Evolutionary conservation across 2,329 filamentous ascomycete genomes (phyloP), one percentile per base, ranked within the genome.

Genomic region (Pseudogymnoascus sp.): DNA sequence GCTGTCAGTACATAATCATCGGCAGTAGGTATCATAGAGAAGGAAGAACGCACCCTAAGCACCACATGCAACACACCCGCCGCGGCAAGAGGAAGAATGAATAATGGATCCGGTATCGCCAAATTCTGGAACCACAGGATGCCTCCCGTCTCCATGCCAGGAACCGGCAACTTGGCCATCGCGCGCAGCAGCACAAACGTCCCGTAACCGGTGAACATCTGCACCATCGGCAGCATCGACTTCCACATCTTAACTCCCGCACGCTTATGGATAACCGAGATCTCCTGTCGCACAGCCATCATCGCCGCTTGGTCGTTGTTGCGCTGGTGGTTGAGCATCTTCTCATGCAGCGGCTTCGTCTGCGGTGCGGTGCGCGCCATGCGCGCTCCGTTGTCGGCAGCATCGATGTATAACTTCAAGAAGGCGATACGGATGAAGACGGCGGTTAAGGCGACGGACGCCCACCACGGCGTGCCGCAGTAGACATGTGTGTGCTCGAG

Each of bases 401-500:
- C 82, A 37, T 76, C 73, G 23, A 90, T 72, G 68, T 85, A 85
- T 12, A 90, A 83, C 65, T 88, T 85, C 70, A 93, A 79, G 68
- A 95, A 79, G 59, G 78, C 71, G 7, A 81, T 64, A 66, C 93
- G 90, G 65, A 93, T 77, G 5, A 85, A 64, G 1, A 92, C 36
- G 36, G 89, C 87, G 0, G 88, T 83, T 4, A 81, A 75, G 50
- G 88, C 75, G 69, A 97, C 89, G 65, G 89, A 85, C 1, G 79
- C 86, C 81, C 90, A 92, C 95, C 95, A 97, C 11, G 91, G 90
- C 63, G 91, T 76, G 37, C 89, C 91, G 1, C 75, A 64, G 69
- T 82, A 88, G 66, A 97, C 80, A 76, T 99, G 91, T 42, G 96
- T 73, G 73, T 93, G 86, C 79, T 99, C 95, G 10, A 97, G 77